Conservation (phyloP, 2,329 filamentous ascomycete species). For the Colletotrichum cuscutae region DNA sequence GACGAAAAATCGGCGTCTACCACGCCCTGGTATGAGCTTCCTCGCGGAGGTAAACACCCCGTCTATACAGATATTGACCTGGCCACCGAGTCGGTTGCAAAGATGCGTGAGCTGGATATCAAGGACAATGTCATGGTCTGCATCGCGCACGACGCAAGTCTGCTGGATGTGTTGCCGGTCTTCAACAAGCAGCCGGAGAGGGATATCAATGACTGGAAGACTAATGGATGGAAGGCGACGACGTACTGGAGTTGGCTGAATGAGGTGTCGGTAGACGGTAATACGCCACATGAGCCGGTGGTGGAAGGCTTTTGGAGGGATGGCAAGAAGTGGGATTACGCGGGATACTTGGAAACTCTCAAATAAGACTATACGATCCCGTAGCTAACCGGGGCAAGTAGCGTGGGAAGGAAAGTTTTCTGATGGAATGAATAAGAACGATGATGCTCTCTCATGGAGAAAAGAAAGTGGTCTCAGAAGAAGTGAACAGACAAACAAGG, state of each 20-base stretch:
- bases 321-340: constrained; percentile 25
- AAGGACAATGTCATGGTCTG: constrained; percentile 29
- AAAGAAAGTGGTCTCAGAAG: background rate
- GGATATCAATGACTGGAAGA: constrained; percentile 30
- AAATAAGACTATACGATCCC: background rate
- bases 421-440: background rate
- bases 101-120: constrained; percentile 29
- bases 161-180: constrained; percentile 23
- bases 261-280: constrained; percentile 20
- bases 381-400: background rate
- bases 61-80: constrained; percentile 25
- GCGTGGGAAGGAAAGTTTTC: background rate
- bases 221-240: constrained; percentile 10
- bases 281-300: constrained; percentile 4
- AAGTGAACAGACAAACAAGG: background rate
- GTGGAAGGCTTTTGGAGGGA: constrained; percentile 31
- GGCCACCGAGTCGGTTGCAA: constrained; percentile 18
- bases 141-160: constrained; percentile 25
- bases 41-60: background rate
- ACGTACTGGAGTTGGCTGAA: constrained; percentile 33
- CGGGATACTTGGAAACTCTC: background rate
- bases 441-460: background rate
- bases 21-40: constrained; percentile 20
- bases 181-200: constrained; percentile 21
- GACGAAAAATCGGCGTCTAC: background rate